Evolutionary conservation across 345 rosid species (phyloP), one percentile per base, ranked within the genome.

Genomic region (Adansonia digitata): DNA sequence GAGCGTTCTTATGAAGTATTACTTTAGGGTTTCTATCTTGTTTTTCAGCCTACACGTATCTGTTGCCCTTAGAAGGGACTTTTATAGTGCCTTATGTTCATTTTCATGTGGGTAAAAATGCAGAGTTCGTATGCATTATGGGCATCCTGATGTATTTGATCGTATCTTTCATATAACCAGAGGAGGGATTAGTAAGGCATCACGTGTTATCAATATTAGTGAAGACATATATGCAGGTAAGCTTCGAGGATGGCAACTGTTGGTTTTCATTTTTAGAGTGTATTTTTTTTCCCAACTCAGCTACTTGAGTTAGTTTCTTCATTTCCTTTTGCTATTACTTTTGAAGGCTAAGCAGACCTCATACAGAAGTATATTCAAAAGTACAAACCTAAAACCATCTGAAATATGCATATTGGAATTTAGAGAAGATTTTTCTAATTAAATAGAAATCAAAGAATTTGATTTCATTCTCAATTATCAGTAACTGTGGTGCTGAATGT

Each of bases 71-170:
- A 5, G 42, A 35, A 60, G 20, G 48, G 52, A 18, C 24, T 43
- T 57, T 46, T 22, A 17, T 27, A 15, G 40, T 18, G 9, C n/a
- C 76, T 73, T 73, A 29, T 14, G 17, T 42, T 18, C 57, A 12
- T 14, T 43, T 61, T 60, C 55, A 24, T 74, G 69, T 78, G 57
- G 27, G 49, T n/a, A 69, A 78, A 78, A 48, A 67, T 83, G 86
- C 94, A 95, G 99, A 80, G 98, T 95, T 64, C 98, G 99, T 65
- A 93, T 95, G 98, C 99, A 95, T 84, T 95, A 95, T 82, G 99
- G 98, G 75, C 98, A 94, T 86, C 98, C 98, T 75, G 98, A 94
- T 87, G 97, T 94, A 74, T 94, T 94, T 84, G 98, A 95, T 78
- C 86, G 99, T 73, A 74, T 95, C 69, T 95, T 95, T 80, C 99